Percentiles rank a stretch among this genome's conserved stretches.
phyloP scores from a whole-genome alignment of 257 asterid genomes.

The Ilex asprella region DNA sequence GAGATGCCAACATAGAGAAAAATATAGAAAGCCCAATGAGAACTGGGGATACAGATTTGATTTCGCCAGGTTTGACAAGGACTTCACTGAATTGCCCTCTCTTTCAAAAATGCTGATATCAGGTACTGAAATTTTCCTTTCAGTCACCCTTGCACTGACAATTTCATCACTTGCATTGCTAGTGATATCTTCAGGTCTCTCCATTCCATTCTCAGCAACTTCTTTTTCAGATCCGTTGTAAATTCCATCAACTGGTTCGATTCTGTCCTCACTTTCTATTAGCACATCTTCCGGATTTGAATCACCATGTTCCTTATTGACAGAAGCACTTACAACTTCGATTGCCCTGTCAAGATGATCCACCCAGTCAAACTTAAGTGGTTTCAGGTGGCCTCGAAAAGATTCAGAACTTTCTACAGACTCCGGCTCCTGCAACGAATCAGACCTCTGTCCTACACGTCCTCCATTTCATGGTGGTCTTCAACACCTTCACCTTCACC shows the following conservation, averaged over 20 bases:
- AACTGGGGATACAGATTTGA: not conserved
- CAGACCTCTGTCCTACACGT: constrained; percentile 11
- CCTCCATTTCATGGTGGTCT: constrained; percentile 11
- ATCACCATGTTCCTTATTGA: constrained; percentile 12
- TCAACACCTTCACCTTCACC: constrained; percentile 14
- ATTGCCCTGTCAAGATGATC: not conserved
- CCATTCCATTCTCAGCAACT: not conserved
- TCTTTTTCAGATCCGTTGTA: constrained; percentile 2
- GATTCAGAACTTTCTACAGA: too few relatives aligned
- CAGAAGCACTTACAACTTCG: constrained; percentile 11
- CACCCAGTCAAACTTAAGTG: too few relatives aligned
- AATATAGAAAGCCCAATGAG: constrained; percentile 19
- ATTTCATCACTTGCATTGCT: too few relatives aligned
- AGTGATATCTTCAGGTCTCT: too few relatives aligned
- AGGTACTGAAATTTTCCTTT: too few relatives aligned
- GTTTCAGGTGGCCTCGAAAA: too few relatives aligned
- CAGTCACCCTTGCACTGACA: too few relatives aligned
- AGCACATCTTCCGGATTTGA: constrained; percentile 10
- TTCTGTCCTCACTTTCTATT: constrained; percentile 8
- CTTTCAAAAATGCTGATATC: too few relatives aligned
- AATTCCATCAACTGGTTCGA: not conserved
- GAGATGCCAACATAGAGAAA: constrained; percentile 21
- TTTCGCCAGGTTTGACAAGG: too few relatives aligned
- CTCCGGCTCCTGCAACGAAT: not conserved
- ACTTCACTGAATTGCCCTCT: too few relatives aligned